phyloP scores from a whole-genome alignment of 2,329 filamentous ascomycete genomes.

The Camillea tinctor region DNA sequence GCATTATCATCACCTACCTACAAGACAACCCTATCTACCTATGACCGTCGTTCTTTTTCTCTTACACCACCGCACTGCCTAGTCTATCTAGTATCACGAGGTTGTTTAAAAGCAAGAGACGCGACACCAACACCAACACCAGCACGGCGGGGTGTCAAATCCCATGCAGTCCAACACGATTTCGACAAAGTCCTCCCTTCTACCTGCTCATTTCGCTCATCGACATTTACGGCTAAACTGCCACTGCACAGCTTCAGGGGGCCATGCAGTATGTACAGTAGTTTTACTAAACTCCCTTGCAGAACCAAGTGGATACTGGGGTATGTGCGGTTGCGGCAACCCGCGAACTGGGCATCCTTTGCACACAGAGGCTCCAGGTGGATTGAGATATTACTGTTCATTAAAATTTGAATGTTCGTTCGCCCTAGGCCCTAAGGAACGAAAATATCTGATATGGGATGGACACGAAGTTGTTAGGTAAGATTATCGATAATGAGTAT shows the following conservation, averaged over 20 bases:
- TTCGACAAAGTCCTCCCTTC: background rate
- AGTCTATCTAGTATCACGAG: background rate
- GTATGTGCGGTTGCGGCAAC: background rate
- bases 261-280: background rate
- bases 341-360: background rate
- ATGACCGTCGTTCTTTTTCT: background rate
- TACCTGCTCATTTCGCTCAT: background rate
- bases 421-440: too few relatives aligned
- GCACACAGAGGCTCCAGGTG: background rate
- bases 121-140: background rate
- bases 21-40: background rate
- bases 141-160: background rate
- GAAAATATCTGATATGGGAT: too few relatives aligned
- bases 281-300: background rate
- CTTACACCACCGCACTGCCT: background rate
- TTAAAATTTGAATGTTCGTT: background rate
- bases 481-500: background rate
- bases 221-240: background rate
- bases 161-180: background rate
- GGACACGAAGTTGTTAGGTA: background rate
- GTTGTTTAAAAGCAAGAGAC: background rate
- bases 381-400: background rate
- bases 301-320: background rate
- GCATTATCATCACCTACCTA: background rate
- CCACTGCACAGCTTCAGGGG: background rate